A percentile compares a stretch with the other conserved stretches of the same genome.
These are phyloP conservation scores for Penicillium sp. DNA, from an alignment of 2,329 filamentous ascomycete species.

Conservation along the genomic window DNA sequence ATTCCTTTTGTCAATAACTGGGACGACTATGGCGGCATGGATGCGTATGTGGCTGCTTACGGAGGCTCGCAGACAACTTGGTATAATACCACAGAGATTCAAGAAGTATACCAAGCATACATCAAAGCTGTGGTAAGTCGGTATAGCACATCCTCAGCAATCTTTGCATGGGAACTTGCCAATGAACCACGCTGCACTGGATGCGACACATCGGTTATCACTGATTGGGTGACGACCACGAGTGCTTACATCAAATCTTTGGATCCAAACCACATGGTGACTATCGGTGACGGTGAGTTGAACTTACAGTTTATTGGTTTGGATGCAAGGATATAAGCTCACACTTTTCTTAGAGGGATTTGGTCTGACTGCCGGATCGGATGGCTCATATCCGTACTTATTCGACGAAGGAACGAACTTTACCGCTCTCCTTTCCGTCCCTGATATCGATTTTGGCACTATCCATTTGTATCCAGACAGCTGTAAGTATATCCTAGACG, in stretches of 20 bases:
- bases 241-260: conserved; percentile 62
- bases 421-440: conserved; percentile 48
- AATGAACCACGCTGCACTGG: conserved; percentile 64
- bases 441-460: conserved; percentile 54
- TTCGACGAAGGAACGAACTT: conserved; percentile 52
- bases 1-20: conserved; percentile 61
- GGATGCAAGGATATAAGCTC: background rate
- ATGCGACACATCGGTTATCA: conserved; percentile 56
- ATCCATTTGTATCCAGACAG: conserved; percentile 50
- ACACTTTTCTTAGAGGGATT: conserved; percentile 51
- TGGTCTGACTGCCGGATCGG: conserved; percentile 43
- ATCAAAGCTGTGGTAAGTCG: conserved; percentile 56
- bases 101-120: conserved; percentile 60
- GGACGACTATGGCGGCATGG: conserved; percentile 64
- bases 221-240: conserved; percentile 56
- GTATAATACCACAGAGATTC: conserved; percentile 53
- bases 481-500: conserved; percentile 31
- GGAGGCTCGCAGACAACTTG: conserved; percentile 52
- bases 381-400: conserved; percentile 52
- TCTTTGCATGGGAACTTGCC: conserved; percentile 65
- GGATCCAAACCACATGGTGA: conserved; percentile 59
- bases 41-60: conserved; percentile 54
- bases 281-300: conserved; percentile 50
- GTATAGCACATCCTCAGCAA: conserved; percentile 55
- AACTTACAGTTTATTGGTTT: background rate